phyloP scores from a whole-genome alignment of 1,284 basidiomycete species.

The Pseudozyma sp. region DNA sequence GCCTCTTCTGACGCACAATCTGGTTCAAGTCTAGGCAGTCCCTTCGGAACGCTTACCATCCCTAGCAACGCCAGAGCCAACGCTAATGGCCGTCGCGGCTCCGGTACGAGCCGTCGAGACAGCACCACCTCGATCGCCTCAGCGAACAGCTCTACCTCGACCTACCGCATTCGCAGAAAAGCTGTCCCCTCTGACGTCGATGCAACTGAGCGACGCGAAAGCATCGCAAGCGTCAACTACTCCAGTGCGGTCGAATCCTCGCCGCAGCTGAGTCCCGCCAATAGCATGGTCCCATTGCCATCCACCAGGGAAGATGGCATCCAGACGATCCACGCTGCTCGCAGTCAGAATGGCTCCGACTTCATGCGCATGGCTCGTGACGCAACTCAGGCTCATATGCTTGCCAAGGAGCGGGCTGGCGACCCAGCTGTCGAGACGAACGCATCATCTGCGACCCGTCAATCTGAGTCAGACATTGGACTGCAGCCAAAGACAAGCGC shows the following conservation, averaged over 20 bases:
- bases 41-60: slow-evolving; percentile 22
- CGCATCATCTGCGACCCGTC: slow-evolving; percentile 5
- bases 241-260: slow-evolving; percentile 7
- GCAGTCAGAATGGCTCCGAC: slow-evolving; percentile 29
- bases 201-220: slow-evolving; percentile 19
- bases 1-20: slow-evolving; percentile 10
- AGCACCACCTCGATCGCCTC: slow-evolving; percentile 37
- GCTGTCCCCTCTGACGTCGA: slow-evolving; percentile 40
- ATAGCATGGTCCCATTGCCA: slow-evolving; percentile 8
- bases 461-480: slow-evolving; percentile 4
- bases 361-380: slow-evolving; percentile 33
- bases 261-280: slow-evolving; percentile 16
- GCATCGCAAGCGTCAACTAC: slow-evolving; percentile 3
- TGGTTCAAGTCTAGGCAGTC: slow-evolving; percentile 11
- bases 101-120: slow-evolving; percentile 11
- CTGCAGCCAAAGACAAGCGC: slow-evolving; percentile 13
- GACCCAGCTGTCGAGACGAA: neutral
- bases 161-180: slow-evolving; percentile 46
- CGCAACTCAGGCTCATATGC: slow-evolving; percentile 25
- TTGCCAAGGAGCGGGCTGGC: neutral
- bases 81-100: slow-evolving; percentile 2
- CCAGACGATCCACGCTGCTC: slow-evolving; percentile 11
- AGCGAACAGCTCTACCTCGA: slow-evolving; percentile 40
- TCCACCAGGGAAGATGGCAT: slow-evolving; percentile 13
- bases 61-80: slow-evolving; percentile 13